These are phyloP conservation scores for Paraphaeosphaeria sporulosa DNA, from an alignment of 2,329 filamentous ascomycete genomes.

Conservation along the genomic window DNA sequence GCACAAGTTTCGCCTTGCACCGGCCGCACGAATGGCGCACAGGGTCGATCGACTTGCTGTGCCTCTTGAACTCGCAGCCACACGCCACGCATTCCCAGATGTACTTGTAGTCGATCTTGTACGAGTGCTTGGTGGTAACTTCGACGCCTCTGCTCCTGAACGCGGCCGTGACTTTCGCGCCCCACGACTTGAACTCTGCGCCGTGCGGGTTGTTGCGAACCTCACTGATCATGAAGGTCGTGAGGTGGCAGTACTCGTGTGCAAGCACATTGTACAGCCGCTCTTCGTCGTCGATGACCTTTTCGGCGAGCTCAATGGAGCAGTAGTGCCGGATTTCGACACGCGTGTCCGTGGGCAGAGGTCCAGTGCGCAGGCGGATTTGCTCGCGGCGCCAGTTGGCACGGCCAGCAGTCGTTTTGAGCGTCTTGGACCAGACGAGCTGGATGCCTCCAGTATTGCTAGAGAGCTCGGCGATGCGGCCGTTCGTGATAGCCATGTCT, in stretches of 20 bases:
- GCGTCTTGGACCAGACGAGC: conserved; percentile 77
- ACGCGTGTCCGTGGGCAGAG: conserved; percentile 30
- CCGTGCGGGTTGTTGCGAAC: conserved; percentile 82
- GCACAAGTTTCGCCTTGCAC: conserved; percentile 74
- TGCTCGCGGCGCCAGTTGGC: conserved; percentile 60
- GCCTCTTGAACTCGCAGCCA: conserved; percentile 76
- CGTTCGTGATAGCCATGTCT: conserved; percentile 69
- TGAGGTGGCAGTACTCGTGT: conserved; percentile 94
- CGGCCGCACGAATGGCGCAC: conserved; percentile 74
- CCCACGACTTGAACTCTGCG: conserved; percentile 80
- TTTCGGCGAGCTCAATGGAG: conserved; percentile 85
- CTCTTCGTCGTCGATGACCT: conserved; percentile 78
- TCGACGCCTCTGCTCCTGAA: conserved; percentile 71
- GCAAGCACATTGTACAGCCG: conserved; percentile 89
- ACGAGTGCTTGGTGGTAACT: conserved; percentile 89
- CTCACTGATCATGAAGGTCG: conserved; percentile 86
- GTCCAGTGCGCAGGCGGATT: conserved; percentile 43
- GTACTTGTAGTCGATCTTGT: conserved; percentile 92
- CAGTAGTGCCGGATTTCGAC: conserved; percentile 66
- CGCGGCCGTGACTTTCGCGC: conserved; percentile 57
- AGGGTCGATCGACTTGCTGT: conserved; percentile 85
- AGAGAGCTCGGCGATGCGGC: conserved; percentile 66
- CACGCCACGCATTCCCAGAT: conserved; percentile 81
- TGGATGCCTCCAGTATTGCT: conserved; percentile 73
- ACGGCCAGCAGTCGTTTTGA: conserved; percentile 78